Conservation (phyloP, 352 stramenopile genomes). For the Globisporangium solare region DNA sequence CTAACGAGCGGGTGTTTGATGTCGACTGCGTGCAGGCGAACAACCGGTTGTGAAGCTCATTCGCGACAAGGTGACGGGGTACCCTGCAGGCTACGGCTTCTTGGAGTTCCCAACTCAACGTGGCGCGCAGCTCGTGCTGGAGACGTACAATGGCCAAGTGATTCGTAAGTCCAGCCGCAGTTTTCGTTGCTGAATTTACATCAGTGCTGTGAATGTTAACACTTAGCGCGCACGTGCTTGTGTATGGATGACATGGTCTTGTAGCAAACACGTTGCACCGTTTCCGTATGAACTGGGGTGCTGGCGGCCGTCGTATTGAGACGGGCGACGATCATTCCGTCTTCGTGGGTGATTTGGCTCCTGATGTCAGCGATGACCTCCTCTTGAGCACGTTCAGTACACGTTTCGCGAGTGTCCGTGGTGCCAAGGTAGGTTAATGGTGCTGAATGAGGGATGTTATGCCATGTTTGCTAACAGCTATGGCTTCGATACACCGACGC, state of each 20-base stretch:
- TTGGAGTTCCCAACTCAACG: slow-evolving; percentile 84
- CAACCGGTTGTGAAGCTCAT: slow-evolving; percentile 89
- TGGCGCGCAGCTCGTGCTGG: slow-evolving; percentile 81
- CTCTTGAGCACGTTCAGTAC: slow-evolving; percentile 80
- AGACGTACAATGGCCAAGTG: slow-evolving; percentile 82
- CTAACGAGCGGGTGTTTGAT: background rate
- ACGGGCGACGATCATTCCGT: slow-evolving; percentile 84
- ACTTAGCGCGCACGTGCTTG: too few species aligned
- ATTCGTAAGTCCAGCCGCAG: slow-evolving; percentile 50
- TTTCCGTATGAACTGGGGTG: slow-evolving; percentile 92
- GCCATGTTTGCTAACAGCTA: too few species aligned
- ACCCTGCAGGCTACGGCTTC: slow-evolving; percentile 88
- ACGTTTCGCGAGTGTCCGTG: slow-evolving; percentile 77
- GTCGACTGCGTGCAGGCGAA: slow-evolving; percentile 33
- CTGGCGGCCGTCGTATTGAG: slow-evolving; percentile 82
- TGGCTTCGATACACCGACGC: too few species aligned
- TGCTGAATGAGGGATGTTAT: too few species aligned
- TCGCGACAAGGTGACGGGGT: slow-evolving; percentile 86
- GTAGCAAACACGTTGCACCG: slow-evolving; percentile 84
- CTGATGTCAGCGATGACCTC: slow-evolving; percentile 85
- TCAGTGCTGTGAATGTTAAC: too few species aligned
- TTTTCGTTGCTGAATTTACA: background rate
- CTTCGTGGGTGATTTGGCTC: slow-evolving; percentile 90
- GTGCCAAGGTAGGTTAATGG: slow-evolving; percentile 61
- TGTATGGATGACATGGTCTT: too few species aligned